Base-by-base conservation (phyloP, 768 basidiomycete species). In the Pisolithus albus region DNA sequence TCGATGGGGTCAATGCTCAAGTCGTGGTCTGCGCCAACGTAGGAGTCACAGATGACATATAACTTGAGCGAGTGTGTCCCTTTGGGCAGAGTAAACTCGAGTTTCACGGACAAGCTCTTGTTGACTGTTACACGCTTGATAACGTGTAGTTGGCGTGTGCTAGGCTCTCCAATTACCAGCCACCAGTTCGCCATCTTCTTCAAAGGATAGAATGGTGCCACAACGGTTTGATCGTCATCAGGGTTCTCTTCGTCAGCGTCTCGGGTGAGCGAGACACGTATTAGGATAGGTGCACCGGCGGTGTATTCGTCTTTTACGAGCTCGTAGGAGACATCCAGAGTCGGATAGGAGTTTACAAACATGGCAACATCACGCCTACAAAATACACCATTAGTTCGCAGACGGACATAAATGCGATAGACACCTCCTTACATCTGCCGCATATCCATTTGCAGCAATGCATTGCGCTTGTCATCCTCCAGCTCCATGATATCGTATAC, bases 401-500 rank as follows among this genome's bases (percentile, higher is more conserved):
- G 47, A 36, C n/a, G n/a, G 5, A 13, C 2, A 18, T 28, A 5
- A 5, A 1, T 18, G 5, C 23, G 26, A 30, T 9, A 30, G 30
- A 37, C 39, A 47, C 18, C 6, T 5, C 75, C 90, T 56, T 68
- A 92, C 92, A 98, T 91, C 66, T 96, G 88, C 37, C 77, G 72
- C 1, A 84, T 74, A 50, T 84, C 82, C 90, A 99, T 92, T 61
- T 86, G 82, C 26, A 98, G 70, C 21, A 97, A 71, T 49, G 82
- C 73, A 51, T 81, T 88, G 34, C 96, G 80, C 62, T 89, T 78
- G 52, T 88, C 86, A 59, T 97, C 95, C 63, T 98, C 96, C 83
- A 98, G 83, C 66, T 98, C 96, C 90, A 97, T 96, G 55, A 98
- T 79, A 64, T 98, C 96, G 65, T 97, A 96, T 0, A 99, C 93